Base-by-base conservation (phyloP, 2,329 filamentous ascomycete genomes). In the Neofusicoccum sp. region DNA sequence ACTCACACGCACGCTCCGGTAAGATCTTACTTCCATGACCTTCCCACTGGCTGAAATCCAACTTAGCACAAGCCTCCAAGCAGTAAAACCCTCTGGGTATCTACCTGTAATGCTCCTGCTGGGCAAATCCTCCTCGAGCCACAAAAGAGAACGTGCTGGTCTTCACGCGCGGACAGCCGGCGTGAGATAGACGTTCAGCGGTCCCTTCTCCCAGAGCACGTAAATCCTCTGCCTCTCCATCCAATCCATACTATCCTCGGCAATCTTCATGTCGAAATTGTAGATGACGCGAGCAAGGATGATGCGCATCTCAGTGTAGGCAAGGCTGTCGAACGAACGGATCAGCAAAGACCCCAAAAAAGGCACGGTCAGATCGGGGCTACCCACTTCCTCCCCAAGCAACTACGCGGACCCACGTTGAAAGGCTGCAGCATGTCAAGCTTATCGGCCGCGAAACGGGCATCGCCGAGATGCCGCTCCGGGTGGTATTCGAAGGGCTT, bases 231-330 rank as follows among this genome's bases (percentile, higher is more conserved):
- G 73, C 4, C 43, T 45, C 31, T 34, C 47, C 31, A 77, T 65
- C 79, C 80, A 84, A 61, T 82, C 74, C 1, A 68, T 45, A 48
- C 74, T 67, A 28, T 63, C 61, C 6, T 68, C 58, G 12, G 68
- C 65, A 28, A 77, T 64, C 63, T 74, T 68, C 37, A 78, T 61
- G 65, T 81, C 76, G 61, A 80, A 81, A 1, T 70, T 69, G 67
- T 70, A 80, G 3, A 80, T 39, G 29, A 81, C 47, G 58, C 75
- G 76, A 4, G 77, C 71, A 16, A 81, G 62, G 1, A 77, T 73
- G 1, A 80, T 48, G 2, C 74, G 68, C 67, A 77, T 73, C 63
- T 78, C 76, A 4, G 73, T 71, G 56, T 73, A 73, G 1, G 76
- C 76, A 14, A 78, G 67, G 36, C 60, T 63, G 47, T 14, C 31